Percentiles rank a stretch among this genome's conserved stretches.
phyloP scores from a whole-genome alignment of 257 asterid genomes.

The Orobanche coerulescens region DNA sequence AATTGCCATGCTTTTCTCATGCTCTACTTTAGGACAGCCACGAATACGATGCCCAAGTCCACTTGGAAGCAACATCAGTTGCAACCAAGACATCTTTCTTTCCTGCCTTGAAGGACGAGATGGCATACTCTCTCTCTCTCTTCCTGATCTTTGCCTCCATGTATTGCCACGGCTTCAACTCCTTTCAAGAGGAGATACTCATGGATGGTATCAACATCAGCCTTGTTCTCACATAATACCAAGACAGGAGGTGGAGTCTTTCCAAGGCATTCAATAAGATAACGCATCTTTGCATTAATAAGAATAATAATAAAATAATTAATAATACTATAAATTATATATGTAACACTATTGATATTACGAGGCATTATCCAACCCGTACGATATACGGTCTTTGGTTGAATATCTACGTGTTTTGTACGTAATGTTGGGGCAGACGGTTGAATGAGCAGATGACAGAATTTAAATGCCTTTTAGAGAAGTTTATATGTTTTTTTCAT shows the following conservation, averaged over 20 bases:
- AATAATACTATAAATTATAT: no score
- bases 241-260: slow-evolving; percentile 5
- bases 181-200: slow-evolving; percentile 5
- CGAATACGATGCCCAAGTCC: slow-evolving; percentile 6
- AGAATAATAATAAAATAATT: no score
- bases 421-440: no score
- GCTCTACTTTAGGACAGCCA: slow-evolving; percentile 3
- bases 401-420: no score
- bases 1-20: slow-evolving; percentile 1
- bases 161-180: slow-evolving; percentile 7
- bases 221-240: slow-evolving; percentile 10
- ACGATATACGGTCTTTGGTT: no score
- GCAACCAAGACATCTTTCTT: slow-evolving; percentile 1
- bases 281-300: not conserved
- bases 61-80: slow-evolving; percentile 3
- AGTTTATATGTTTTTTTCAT: no score
- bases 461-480: no score
- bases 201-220: slow-evolving; percentile 5
- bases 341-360: no score
- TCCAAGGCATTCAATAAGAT: slow-evolving; percentile 8
- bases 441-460: no score
- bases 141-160: slow-evolving; percentile 6
- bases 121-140: slow-evolving; percentile 12
- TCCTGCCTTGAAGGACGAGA: not conserved
- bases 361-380: no score